A percentile compares a stretch with the other conserved stretches of the same genome.
These are phyloP conservation scores for Conticribra guillardii DNA, from an alignment of 108 stramenopile species.

Conservation along the genomic window DNA sequence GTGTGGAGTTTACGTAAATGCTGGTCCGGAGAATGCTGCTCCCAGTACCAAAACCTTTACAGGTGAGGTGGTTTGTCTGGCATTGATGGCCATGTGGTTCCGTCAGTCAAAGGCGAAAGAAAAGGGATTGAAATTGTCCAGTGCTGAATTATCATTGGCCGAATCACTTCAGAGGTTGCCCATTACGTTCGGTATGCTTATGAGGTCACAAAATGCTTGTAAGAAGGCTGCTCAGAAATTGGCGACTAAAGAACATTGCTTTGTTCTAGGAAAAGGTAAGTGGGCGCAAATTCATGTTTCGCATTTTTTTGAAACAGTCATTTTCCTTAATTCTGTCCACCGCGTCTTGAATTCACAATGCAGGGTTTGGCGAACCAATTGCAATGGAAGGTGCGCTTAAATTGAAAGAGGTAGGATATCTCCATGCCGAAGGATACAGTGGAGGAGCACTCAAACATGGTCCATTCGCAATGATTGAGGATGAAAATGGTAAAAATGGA, in stretches of 20 bases:
- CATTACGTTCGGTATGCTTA: conserved; percentile 89
- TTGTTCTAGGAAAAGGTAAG: conserved; percentile 82
- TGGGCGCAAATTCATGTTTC: background rate
- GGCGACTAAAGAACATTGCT: conserved; percentile 70
- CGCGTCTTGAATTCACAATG: background rate
- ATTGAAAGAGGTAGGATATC: conserved; percentile 87
- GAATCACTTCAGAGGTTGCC: conserved; percentile 83
- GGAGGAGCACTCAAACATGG: conserved; percentile 94
- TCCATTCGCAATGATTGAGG: conserved; percentile 83
- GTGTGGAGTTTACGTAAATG: conserved; percentile 87
- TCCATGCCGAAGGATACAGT: conserved; percentile 90
- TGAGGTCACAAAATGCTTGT: conserved; percentile 69
- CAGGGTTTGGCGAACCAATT: conserved; percentile 71
- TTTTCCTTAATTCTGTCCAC: background rate
- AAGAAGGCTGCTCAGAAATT: conserved; percentile 62
- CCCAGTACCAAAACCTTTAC: conserved; percentile 93
- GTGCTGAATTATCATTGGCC: conserved; percentile 45
- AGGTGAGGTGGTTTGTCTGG: conserved; percentile 84
- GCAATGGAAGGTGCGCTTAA: conserved; percentile 90
- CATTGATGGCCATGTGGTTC: conserved; percentile 82
- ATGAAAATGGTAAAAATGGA: conserved; percentile 65
- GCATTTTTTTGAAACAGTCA: background rate
- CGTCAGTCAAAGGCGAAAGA: conserved; percentile 61
- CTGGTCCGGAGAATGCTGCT: conserved; percentile 86
- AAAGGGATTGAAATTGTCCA: conserved; percentile 39